Evolutionary conservation across 2,329 filamentous ascomycete species (phyloP).

Genomic region (Fusarium sp.): DNA sequence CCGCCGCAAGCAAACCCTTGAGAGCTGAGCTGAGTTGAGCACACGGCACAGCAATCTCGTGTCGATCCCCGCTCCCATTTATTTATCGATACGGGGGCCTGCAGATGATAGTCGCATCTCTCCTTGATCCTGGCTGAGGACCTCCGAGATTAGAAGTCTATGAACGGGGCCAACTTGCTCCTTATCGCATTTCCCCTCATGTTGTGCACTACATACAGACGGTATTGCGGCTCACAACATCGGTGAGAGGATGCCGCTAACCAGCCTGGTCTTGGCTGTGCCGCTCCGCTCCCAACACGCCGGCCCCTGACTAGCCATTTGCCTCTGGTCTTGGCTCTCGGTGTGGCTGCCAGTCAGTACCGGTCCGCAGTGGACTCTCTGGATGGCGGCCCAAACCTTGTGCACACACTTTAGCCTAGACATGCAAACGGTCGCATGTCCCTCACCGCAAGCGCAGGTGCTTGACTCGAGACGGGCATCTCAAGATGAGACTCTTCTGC

Average conservation of each 20-base stretch:
- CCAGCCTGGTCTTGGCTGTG: conserved; percentile 6
- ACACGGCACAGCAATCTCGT: conserved; percentile 12
- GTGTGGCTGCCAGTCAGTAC: conserved; percentile 7
- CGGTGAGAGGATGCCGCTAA: conserved; percentile 12
- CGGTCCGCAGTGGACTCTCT: conserved; percentile 1
- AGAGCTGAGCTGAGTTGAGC: background rate
- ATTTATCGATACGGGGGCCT: conserved; percentile 17
- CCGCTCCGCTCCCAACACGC: conserved; percentile 34
- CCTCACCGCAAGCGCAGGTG: conserved; percentile 6
- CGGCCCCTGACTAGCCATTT: conserved; percentile 18
- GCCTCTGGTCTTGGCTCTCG: conserved; percentile 4
- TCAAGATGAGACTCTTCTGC: background rate
- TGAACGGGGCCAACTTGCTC: background rate
- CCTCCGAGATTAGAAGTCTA: conserved; percentile 2
- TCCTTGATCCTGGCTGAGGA: conserved; percentile 9
- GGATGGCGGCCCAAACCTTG: conserved; percentile 6
- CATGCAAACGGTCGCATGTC: background rate
- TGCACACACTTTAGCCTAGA: conserved; percentile 15
- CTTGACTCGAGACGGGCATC: background rate
- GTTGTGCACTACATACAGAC: conserved; percentile 6
- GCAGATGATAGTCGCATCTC: conserved; percentile 31
- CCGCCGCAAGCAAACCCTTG: background rate
- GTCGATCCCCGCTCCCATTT: conserved; percentile 14
- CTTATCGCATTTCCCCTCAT: conserved; percentile 4
- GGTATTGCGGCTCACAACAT: conserved; percentile 6